These are phyloP conservation scores for Zangia roseola DNA, from an alignment of 768 basidiomycete genomes.

Conservation along the genomic window DNA sequence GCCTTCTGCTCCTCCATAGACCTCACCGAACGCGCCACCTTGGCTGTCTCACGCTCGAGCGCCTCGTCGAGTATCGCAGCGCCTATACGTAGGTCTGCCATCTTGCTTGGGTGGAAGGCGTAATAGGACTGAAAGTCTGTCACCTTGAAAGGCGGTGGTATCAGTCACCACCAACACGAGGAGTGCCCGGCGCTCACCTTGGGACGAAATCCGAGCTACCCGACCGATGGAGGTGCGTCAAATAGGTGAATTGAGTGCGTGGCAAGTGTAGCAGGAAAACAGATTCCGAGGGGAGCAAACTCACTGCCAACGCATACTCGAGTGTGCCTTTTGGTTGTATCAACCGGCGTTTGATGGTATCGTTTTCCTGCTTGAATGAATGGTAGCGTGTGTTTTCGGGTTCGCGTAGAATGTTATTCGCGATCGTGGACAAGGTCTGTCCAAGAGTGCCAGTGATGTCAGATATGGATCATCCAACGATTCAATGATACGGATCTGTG, in stretches of 20 bases:
- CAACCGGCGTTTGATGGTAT: conserved; percentile 59
- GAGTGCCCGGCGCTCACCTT: conserved; percentile 42
- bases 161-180: too few species aligned
- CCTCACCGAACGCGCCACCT: conserved; percentile 46
- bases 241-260: too few species aligned
- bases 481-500: neutral
- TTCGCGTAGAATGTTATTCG: conserved; percentile 72
- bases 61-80: conserved; percentile 63
- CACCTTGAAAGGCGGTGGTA: conserved; percentile 42
- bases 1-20: conserved; percentile 60
- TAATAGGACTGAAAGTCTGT: conserved; percentile 74
- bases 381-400: conserved; percentile 72
- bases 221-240: too few species aligned
- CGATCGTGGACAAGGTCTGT: conserved; percentile 60
- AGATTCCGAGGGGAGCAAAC: conserved; percentile 27
- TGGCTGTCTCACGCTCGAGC: conserved; percentile 48
- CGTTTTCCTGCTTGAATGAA: conserved; percentile 76
- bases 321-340: conserved; percentile 70
- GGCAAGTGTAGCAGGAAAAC: conserved; percentile 5
- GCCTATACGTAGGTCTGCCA: conserved; percentile 61
- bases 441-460: neutral
- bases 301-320: conserved; percentile 77
- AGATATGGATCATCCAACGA: neutral
- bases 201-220: conserved; percentile 70
- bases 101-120: conserved; percentile 50